These are phyloP conservation scores for Pythium myriotylum DNA, from an alignment of 352 stramenopile genomes.

Conservation along the genomic window DNA sequence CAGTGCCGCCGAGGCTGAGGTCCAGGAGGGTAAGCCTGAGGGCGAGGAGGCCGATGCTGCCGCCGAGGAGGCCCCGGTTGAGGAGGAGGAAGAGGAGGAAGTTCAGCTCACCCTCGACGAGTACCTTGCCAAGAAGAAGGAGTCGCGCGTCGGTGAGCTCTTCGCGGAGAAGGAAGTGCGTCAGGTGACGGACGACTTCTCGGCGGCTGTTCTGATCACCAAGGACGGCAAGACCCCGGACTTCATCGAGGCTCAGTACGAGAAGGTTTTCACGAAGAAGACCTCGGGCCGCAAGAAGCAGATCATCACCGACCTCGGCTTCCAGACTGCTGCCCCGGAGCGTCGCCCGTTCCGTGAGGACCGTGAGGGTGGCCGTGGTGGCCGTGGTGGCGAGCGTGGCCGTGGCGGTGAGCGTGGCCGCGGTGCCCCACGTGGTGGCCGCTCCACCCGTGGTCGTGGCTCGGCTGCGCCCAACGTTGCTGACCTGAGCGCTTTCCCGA, in stretches of 20 bases:
- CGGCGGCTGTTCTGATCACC: slow-evolving; percentile 64
- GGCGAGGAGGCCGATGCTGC: slow-evolving; percentile 35
- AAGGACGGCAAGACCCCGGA: slow-evolving; percentile 89
- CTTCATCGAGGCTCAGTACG: slow-evolving; percentile 86
- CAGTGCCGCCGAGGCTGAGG: slow-evolving; percentile 39
- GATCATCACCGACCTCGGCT: slow-evolving; percentile 87
- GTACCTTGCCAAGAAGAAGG: slow-evolving; percentile 84
- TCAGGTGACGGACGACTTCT: slow-evolving; percentile 92
- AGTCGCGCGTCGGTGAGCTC: slow-evolving; percentile 66
- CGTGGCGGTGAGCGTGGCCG: slow-evolving; percentile 16
- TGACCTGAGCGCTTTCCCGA: slow-evolving; percentile 86
- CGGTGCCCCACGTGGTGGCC: slow-evolving; percentile 21
- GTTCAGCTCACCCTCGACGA: slow-evolving; percentile 84
- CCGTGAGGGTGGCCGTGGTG: slow-evolving; percentile 47
- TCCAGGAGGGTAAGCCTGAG: slow-evolving; percentile 39
- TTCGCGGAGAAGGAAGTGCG: slow-evolving; percentile 83
- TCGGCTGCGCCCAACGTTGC: slow-evolving; percentile 64
- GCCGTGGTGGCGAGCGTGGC: slow-evolving; percentile 15
- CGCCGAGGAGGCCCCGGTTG: slow-evolving; percentile 61
- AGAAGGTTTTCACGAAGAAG: slow-evolving; percentile 97
- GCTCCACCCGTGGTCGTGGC: slow-evolving; percentile 43
- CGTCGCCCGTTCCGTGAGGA: slow-evolving; percentile 64
- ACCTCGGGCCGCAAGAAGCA: slow-evolving; percentile 94
- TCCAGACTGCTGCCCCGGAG: slow-evolving; percentile 71
- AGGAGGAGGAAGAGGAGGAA: slow-evolving; percentile 69